Evolutionary conservation across 176 grass and related monocot genomes (phyloP).

Genomic region (Carex littledalei): DNA sequence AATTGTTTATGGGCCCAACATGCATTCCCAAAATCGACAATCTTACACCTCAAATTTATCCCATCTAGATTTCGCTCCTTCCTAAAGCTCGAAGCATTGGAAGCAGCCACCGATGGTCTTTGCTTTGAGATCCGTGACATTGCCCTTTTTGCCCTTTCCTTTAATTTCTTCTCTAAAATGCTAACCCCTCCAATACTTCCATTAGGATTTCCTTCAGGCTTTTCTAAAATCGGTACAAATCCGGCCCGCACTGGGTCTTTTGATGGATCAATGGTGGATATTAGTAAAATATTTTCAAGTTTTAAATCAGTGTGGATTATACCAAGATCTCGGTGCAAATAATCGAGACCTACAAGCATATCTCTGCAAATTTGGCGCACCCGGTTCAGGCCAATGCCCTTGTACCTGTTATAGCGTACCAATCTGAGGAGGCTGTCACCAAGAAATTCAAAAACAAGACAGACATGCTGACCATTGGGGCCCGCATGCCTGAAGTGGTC

Average conservation of each 20-base stretch:
- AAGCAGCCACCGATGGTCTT: slow-evolving; percentile 51
- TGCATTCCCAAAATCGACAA: slow-evolving; percentile 98
- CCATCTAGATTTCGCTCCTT: slow-evolving; percentile 73
- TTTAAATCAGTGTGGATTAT: slow-evolving; percentile 96
- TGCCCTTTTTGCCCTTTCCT: slow-evolving; percentile 79
- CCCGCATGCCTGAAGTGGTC: slow-evolving; percentile 91
- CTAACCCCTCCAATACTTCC: slow-evolving; percentile 44
- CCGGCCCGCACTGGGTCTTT: slow-evolving; percentile 79
- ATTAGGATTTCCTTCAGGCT: slow-evolving; percentile 66
- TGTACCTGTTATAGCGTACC: slow-evolving; percentile 86
- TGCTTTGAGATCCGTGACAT: slow-evolving; percentile 84
- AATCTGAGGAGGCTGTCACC: slow-evolving; percentile 95
- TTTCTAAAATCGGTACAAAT: slow-evolving; percentile 76
- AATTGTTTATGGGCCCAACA: slow-evolving; percentile 90
- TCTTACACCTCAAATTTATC: slow-evolving; percentile 89
- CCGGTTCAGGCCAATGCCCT: slow-evolving; percentile 66
- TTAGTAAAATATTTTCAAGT: slow-evolving; percentile 82
- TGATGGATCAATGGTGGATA: slow-evolving; percentile 80
- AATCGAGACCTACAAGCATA: slow-evolving; percentile 90
- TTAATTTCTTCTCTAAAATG: slow-evolving; percentile 71
- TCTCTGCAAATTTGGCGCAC: slow-evolving; percentile 77
- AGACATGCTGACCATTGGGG: slow-evolving; percentile 91
- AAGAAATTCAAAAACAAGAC: slow-evolving; percentile 89
- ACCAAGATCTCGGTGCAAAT: slow-evolving; percentile 78
- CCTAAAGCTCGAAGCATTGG: neutral